A percentile compares a stretch with the other conserved stretches of the same genome.
These are phyloP conservation scores for Wickerhamiella sorbophila DNA, from an alignment of 805 yeast genomes.

Conservation along the genomic window DNA sequence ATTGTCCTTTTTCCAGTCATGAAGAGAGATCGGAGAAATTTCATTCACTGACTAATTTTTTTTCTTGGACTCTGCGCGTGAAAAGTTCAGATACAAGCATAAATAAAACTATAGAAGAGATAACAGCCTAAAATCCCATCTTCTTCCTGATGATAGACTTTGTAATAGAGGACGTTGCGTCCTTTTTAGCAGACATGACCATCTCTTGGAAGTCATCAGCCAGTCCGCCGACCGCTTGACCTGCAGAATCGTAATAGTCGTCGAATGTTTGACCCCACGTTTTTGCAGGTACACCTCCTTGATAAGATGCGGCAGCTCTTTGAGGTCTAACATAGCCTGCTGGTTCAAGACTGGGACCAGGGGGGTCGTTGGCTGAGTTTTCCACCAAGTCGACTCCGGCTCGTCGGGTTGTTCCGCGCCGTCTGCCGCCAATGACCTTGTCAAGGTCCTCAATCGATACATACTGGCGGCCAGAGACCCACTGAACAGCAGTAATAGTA, in stretches of 20 bases:
- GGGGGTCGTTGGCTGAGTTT: conserved; percentile 2
- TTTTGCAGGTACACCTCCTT: conserved; percentile 6
- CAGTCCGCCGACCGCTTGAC: conserved; percentile 36
- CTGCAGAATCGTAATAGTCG: conserved; percentile 18
- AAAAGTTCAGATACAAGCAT: background rate
- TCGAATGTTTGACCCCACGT: conserved; percentile 21
- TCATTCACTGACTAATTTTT: conserved; percentile 3
- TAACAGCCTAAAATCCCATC: conserved; percentile 13
- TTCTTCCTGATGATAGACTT: conserved; percentile 15
- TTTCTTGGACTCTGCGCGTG: conserved; percentile 1
- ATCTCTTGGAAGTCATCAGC: conserved; percentile 31
- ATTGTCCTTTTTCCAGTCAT: background rate
- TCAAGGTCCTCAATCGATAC: conserved; percentile 53
- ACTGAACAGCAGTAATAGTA: conserved; percentile 57
- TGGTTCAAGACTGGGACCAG: background rate
- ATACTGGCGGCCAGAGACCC: conserved; percentile 68
- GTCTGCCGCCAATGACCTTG: conserved; percentile 55
- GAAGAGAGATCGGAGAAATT: conserved; percentile 4
- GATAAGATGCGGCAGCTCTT: background rate
- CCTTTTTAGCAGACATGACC: conserved; percentile 10
- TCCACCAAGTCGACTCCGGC: conserved; percentile 14
- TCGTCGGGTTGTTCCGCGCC: conserved; percentile 40
- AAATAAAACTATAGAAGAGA: too few relatives aligned
- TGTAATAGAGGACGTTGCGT: conserved; percentile 14
- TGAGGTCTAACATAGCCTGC: background rate